Evolutionary conservation across 345 rosid genomes (phyloP), one percentile per base, ranked within the genome.

Genomic region (Jatropha curcas): DNA sequence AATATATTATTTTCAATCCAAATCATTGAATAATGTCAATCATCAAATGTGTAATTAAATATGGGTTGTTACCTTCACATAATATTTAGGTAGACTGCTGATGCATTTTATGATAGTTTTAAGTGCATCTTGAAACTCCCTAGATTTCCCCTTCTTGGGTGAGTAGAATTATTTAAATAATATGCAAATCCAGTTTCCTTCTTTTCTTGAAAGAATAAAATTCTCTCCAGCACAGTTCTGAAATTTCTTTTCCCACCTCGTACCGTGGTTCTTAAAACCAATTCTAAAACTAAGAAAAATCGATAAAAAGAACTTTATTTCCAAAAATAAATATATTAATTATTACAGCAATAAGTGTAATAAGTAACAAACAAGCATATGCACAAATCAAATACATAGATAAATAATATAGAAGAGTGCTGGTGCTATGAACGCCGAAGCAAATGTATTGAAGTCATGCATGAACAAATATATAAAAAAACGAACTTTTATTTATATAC

Each of bases 371-470:
- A n/a, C n/a, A n/a, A n/a, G n/a, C n/a, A n/a, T n/a, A n/a, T n/a
- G n/a, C n/a, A n/a, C n/a, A n/a, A n/a, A n/a, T n/a, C n/a, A n/a
- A n/a, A n/a, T n/a, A n/a, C n/a, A n/a, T n/a, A n/a, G n/a, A n/a
- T n/a, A n/a, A n/a, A n/a, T n/a, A n/a, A n/a, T n/a, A n/a, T 7
- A 13, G 1, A 8, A 61, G 16, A 22, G 31, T 77, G 92, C 98
- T 96, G 69, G 90, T 82, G 82, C 97, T 97, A 31, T 89, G 92
- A 77, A 92, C 93, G 41, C 98, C 98, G 62, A 88, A 92, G 83
- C 98, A 95, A 77, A 86, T 76, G 75, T 92, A 90, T 46, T n/a
- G 74, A 59, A 96, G 98, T n/a, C n/a, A n/a, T n/a, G n/a, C n/a
- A n/a, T n/a, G n/a, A n/a, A n/a, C n/a, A n/a, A n/a, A n/a, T n/a